Base-by-base conservation (phyloP, 805 yeast species). In the Ogataea pilisensis region DNA sequence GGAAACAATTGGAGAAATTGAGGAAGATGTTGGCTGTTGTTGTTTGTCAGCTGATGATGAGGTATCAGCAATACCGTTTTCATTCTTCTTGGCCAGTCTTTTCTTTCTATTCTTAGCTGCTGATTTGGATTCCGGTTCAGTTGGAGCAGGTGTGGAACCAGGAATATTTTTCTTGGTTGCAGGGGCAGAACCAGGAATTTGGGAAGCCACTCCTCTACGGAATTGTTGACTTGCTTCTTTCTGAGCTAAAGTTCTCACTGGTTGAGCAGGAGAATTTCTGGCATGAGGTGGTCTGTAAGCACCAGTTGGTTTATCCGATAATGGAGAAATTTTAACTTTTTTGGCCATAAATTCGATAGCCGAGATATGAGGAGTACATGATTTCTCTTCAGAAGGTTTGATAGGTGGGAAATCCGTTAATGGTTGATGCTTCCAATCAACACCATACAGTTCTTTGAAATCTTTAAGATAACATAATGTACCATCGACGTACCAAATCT, bases 231-330 rank as follows among this genome's bases (percentile, higher is more conserved):
- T 58, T 37, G 65, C 64, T 61, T 80, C 85, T 61, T 71, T 72
- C 57, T 81, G 82, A 48, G 78, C 78, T 49, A 80, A 64, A 5
- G 85, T 68, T 42, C 79, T 72, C 30, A 72, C 60, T 11, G 68
- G 54, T 36, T 60, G 61, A 5, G 64, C 60, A 16, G 67, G 61
- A 16, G 60, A 57, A 36, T 63, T 71, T 62, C 66, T 58, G 9
- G 97, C 96, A 63, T 89, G 96, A 2, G 99, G 99, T 19, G 99
- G 99, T 62, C 95, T 79, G 63, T 93, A 93, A 31, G 97, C 98
- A 39, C 96, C 96, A 25, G 78, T 74, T 39, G 90, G 82, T 58
- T 82, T 83, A 40, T 48, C 49, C 14, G 45, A 42, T 6, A 46
- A 50, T 6, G 64, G 58, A 8, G 65, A 55, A 30, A 59, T 53